Conservation (phyloP, 192 early-diverging fungal genomes). For the Thamnidium elegans region DNA sequence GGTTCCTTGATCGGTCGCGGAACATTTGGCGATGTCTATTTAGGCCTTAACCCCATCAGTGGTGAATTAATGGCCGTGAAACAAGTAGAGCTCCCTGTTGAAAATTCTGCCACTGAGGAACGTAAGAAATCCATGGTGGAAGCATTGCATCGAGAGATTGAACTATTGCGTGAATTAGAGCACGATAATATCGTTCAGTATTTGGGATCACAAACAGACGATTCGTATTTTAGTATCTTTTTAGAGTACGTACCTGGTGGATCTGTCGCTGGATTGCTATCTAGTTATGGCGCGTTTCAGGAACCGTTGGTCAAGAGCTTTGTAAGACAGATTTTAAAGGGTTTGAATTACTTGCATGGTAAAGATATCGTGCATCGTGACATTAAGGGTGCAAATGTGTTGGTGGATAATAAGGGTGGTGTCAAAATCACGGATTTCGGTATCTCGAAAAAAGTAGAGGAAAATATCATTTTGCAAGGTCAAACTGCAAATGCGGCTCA, state of each 20-base stretch:
- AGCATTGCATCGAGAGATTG: constrained; percentile 86
- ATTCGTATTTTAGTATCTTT: constrained; percentile 83
- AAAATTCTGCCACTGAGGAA: constrained; percentile 64
- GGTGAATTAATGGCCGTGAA: constrained; percentile 97
- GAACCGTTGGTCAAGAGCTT: constrained; percentile 80
- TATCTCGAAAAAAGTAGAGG: constrained; percentile 93
- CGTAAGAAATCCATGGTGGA: constrained; percentile 81
- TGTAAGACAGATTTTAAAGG: constrained; percentile 87
- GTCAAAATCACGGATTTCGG: constrained; percentile 99
- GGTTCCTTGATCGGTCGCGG: constrained; percentile 92
- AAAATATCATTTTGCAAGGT: constrained; percentile 45
- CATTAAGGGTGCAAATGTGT: constrained; percentile 95
- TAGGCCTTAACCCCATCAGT: constrained; percentile 82
- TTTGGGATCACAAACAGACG: constrained; percentile 80
- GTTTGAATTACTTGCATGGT: constrained; percentile 92
- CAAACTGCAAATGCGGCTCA: constrained; percentile 43
- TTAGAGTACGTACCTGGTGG: constrained; percentile 98
- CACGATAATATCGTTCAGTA: constrained; percentile 98
- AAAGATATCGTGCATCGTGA: constrained; percentile 96
- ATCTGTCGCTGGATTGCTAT: constrained; percentile 82
- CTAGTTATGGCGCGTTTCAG: constrained; percentile 85
- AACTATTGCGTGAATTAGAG: constrained; percentile 83
- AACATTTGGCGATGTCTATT: constrained; percentile 94
- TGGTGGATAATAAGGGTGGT: constrained; percentile 87
- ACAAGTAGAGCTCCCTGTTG: constrained; percentile 81